Conservation (phyloP, 2,329 filamentous ascomycete genomes). For the Cordyceps sp. region DNA sequence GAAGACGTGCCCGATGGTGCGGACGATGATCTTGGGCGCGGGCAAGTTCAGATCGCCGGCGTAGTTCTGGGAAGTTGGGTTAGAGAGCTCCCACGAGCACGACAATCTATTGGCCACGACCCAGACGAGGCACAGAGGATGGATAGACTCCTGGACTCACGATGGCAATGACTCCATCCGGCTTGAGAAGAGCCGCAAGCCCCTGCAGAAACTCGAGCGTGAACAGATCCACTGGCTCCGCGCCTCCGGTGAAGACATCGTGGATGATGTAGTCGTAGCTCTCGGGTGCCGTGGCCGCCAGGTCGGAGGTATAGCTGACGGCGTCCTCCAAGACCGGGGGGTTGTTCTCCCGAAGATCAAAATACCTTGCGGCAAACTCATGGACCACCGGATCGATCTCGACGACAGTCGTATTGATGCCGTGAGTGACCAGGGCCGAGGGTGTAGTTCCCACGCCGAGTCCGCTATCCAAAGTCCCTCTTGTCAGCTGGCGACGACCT, state of each 20-base stretch:
- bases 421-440: constrained; percentile 69
- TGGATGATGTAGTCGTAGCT: constrained; percentile 88
- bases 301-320: constrained; percentile 42
- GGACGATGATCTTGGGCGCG: constrained; percentile 60
- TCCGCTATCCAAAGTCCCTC: constrained; percentile 37
- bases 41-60: constrained; percentile 73
- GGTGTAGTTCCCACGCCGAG: constrained; percentile 87
- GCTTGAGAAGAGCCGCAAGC: constrained; percentile 53
- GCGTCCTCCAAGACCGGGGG: constrained; percentile 72
- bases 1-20: constrained; percentile 70
- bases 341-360: constrained; percentile 61
- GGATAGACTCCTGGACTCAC: no score
- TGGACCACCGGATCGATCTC: constrained; percentile 89
- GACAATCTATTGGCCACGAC: no score
- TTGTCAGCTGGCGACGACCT: background rate
- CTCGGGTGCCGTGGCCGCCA: constrained; percentile 23
- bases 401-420: constrained; percentile 82
- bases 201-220: constrained; percentile 68
- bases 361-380: constrained; percentile 68
- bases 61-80: constrained; percentile 53
- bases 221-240: constrained; percentile 78
- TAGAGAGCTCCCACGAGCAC: background rate
- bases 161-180: constrained; percentile 74
- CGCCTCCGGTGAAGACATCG: constrained; percentile 94
- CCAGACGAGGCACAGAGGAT: no score